Evolutionary conservation across 176 grass and related monocot species (phyloP).

Genomic region (Bothriochloa decipiens): DNA sequence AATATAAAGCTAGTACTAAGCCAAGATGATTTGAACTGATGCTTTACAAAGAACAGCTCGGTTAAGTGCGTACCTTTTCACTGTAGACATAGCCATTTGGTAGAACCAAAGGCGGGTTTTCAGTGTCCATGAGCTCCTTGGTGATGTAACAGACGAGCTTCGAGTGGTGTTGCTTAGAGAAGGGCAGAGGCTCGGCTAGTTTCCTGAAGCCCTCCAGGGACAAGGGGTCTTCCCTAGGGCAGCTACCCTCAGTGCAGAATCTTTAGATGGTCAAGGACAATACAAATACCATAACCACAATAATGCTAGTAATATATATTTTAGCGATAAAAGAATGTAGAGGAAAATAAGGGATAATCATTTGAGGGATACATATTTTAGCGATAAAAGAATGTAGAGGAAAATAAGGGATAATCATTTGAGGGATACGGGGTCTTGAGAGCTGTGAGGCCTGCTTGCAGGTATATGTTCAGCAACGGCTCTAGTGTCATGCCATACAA

Average conservation of each 20-base stretch:
- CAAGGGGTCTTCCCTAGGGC: conserved; percentile 91
- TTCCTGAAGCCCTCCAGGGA: conserved; percentile 80
- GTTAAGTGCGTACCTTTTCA: conserved; percentile 57
- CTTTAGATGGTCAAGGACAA: conserved; percentile 67
- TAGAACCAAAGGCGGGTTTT: conserved; percentile 88
- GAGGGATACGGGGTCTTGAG: conserved; percentile 91
- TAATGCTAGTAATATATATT: background rate
- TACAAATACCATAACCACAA: conserved; percentile 7
- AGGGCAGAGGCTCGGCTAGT: conserved; percentile 79
- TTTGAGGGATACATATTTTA: conserved; percentile 66
- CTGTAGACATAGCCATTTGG: conserved; percentile 97
- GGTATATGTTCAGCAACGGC: conserved; percentile 92
- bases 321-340: conserved; percentile 20
- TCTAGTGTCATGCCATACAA: conserved; percentile 90
- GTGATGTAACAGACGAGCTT: conserved; percentile 97
- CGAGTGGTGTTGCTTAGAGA: conserved; percentile 92
- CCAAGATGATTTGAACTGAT: background rate
- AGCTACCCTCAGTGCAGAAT: conserved; percentile 72
- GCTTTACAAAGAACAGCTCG: background rate
- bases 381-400: conserved; percentile 21
- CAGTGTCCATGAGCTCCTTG: conserved; percentile 96
- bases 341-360: conserved; percentile 23
- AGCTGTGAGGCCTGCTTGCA: conserved; percentile 92
- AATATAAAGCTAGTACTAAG: background rate
- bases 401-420: conserved; percentile 26